Conservation (phyloP, 2,329 filamentous ascomycete species). For the Cercospora brassicicola region DNA sequence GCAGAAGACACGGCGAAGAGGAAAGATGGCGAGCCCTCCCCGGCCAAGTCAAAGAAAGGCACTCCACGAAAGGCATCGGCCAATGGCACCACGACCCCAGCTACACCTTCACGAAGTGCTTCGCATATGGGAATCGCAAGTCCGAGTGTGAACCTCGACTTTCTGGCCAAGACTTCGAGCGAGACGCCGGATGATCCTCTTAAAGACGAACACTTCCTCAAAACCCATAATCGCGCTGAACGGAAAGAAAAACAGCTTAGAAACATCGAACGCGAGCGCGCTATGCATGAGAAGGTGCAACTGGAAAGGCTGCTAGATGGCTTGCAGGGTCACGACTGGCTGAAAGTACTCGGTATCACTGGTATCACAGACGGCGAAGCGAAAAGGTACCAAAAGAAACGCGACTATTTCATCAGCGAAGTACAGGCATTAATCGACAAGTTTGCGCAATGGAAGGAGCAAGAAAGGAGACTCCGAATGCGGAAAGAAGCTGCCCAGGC, state of each 20-base stretch:
- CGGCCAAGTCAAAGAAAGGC: constrained; percentile 18
- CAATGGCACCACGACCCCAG: constrained; percentile 19
- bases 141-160: constrained; percentile 27
- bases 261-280: constrained; percentile 66
- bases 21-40: constrained; percentile 16
- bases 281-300: constrained; percentile 66
- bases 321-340: constrained; percentile 87
- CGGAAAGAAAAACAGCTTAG: constrained; percentile 67
- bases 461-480: constrained; percentile 79
- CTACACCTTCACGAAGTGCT: constrained; percentile 22
- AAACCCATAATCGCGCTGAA: constrained; percentile 61
- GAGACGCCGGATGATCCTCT: constrained; percentile 55
- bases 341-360: constrained; percentile 85
- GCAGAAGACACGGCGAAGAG: constrained; percentile 32
- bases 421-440: constrained; percentile 81
- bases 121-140: constrained; percentile 27
- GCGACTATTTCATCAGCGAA: constrained; percentile 79
- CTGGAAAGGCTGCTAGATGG: constrained; percentile 73
- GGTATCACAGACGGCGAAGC: constrained; percentile 81
- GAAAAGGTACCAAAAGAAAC: constrained; percentile 81
- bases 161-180: constrained; percentile 34
- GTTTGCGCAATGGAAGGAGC: constrained; percentile 81
- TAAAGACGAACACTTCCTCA: constrained; percentile 56
- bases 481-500: constrained; percentile 67
- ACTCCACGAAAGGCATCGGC: constrained; percentile 15